phyloP scores from a whole-genome alignment of 2,329 filamentous ascomycete genomes.

The Neonectria sp. region DNA sequence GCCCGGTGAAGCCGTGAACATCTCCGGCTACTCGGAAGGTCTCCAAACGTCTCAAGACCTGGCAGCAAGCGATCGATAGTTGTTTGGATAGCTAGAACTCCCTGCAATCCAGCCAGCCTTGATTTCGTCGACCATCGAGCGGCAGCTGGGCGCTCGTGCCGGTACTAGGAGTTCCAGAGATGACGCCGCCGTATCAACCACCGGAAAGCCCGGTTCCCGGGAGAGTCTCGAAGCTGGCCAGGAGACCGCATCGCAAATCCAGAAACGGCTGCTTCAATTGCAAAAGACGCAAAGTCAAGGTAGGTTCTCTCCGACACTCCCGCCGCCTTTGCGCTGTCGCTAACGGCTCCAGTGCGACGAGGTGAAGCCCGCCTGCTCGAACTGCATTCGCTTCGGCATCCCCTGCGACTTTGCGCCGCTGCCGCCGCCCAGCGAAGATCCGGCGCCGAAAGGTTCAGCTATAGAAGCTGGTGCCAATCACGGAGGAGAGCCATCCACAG shows the following conservation, averaged over 20 bases:
- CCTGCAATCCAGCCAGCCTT: slow-evolving; percentile 5
- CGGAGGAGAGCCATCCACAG: slow-evolving; percentile 32
- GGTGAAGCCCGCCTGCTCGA: slow-evolving; percentile 50
- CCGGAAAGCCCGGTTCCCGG: slow-evolving; percentile 43
- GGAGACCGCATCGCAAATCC: slow-evolving; percentile 51
- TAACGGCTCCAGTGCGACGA: slow-evolving; percentile 48
- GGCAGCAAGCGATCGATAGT: slow-evolving; percentile 16
- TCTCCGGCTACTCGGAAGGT: slow-evolving; percentile 40
- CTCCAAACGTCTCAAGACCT: slow-evolving; percentile 34
- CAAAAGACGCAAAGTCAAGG: slow-evolving; percentile 52
- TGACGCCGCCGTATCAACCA: slow-evolving; percentile 45
- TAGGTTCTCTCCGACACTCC: slow-evolving; percentile 24
- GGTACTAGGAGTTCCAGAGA: slow-evolving; percentile 27
- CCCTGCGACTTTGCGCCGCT: slow-evolving; percentile 48
- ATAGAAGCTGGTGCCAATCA: slow-evolving; percentile 33
- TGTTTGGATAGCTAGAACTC: slow-evolving; percentile 10
- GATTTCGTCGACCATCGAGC: slow-evolving; percentile 4
- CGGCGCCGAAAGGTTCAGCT: slow-evolving; percentile 34
- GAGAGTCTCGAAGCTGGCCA: slow-evolving; percentile 47
- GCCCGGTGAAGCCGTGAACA: slow-evolving; percentile 37
- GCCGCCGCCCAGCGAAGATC: slow-evolving; percentile 38
- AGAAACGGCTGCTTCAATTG: slow-evolving; percentile 51
- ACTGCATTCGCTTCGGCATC: slow-evolving; percentile 51
- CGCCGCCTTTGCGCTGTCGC: slow-evolving; percentile 9
- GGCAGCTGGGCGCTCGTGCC: slow-evolving; percentile 10